phyloP scores from a whole-genome alignment of 345 rosid species.

The Clarkia xantiana region DNA sequence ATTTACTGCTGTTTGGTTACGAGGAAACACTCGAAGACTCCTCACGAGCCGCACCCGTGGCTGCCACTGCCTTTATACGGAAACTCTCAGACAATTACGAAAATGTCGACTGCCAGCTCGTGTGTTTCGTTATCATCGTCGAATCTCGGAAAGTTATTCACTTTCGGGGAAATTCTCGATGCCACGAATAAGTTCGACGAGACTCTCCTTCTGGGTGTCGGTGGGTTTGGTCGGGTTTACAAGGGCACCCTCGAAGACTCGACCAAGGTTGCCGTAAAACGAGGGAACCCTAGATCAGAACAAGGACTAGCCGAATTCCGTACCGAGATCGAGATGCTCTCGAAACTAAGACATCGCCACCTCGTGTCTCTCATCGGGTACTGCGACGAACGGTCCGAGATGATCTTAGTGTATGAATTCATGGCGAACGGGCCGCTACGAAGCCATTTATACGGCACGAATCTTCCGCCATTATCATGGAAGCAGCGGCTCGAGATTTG shows the following conservation, averaged over 20 bases:
- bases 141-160: constrained; percentile 68
- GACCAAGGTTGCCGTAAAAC: constrained; percentile 76
- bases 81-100: constrained; percentile 71
- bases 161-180: constrained; percentile 81
- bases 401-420: constrained; percentile 89
- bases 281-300: constrained; percentile 99
- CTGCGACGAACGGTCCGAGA: constrained; percentile 90
- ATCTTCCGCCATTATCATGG: constrained; percentile 73
- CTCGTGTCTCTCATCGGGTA: constrained; percentile 96
- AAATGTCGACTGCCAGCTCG: constrained; percentile 63
- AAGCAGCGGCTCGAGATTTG: constrained; percentile 94
- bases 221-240: constrained; percentile 94
- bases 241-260: constrained; percentile 87
- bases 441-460: constrained; percentile 91
- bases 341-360: constrained; percentile 93
- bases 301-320: constrained; percentile 98
- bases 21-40: constrained; percentile 29
- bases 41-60: constrained; percentile 71
- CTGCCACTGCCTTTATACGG: constrained; percentile 85
- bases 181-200: constrained; percentile 92
- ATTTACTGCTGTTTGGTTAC: constrained; percentile 48
- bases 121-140: constrained; percentile 69
- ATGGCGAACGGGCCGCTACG: constrained; percentile 98
- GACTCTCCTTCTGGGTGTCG: constrained; percentile 80
- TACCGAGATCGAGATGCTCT: constrained; percentile 94